A percentile compares a stretch with the other conserved stretches of the same genome.
These are phyloP conservation scores for Cutaneotrichosporon sp. DNA, from an alignment of 1,284 basidiomycete genomes.

Conservation along the genomic window DNA sequence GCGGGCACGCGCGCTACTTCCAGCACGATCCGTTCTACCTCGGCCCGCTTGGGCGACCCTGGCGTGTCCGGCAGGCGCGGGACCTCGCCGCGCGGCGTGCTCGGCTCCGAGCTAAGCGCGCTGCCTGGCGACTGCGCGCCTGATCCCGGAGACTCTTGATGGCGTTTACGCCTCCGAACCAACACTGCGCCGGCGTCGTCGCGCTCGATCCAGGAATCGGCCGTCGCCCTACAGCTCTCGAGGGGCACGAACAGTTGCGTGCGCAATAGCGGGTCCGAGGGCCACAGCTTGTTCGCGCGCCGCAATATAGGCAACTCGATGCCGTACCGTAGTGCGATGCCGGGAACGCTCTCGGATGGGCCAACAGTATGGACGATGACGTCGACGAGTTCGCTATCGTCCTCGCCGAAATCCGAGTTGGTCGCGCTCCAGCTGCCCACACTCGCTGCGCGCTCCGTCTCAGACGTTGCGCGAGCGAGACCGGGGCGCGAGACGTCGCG, in stretches of 20 bases:
- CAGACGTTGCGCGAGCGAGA: constrained; percentile 41
- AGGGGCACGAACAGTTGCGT: constrained; percentile 75
- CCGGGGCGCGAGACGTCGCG: constrained; percentile 38
- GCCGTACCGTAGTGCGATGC: constrained; percentile 82
- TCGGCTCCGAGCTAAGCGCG: background rate
- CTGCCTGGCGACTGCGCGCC: background rate
- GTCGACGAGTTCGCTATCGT: constrained; percentile 48
- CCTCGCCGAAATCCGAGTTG: constrained; percentile 29
- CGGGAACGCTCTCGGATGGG: constrained; percentile 72
- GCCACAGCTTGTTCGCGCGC: constrained; percentile 83
- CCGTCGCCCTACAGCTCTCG: constrained; percentile 51
- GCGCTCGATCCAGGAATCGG: constrained; percentile 39
- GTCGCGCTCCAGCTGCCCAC: constrained; percentile 29
- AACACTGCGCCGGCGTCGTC: constrained; percentile 47
- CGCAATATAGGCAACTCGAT: constrained; percentile 72
- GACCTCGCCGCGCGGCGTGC: background rate
- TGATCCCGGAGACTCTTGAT: background rate
- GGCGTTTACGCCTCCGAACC: constrained; percentile 25
- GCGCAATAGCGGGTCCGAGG: constrained; percentile 80
- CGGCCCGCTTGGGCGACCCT: background rate
- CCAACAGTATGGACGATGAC: constrained; percentile 59
- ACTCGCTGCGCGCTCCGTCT: constrained; percentile 35
- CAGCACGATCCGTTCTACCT: constrained; percentile 3
- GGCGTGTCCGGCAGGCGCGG: background rate
- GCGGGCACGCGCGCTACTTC: constrained; percentile 45